Conservation (phyloP, 495 filamentous ascomycete genomes). For the Tuber indicum region DNA sequence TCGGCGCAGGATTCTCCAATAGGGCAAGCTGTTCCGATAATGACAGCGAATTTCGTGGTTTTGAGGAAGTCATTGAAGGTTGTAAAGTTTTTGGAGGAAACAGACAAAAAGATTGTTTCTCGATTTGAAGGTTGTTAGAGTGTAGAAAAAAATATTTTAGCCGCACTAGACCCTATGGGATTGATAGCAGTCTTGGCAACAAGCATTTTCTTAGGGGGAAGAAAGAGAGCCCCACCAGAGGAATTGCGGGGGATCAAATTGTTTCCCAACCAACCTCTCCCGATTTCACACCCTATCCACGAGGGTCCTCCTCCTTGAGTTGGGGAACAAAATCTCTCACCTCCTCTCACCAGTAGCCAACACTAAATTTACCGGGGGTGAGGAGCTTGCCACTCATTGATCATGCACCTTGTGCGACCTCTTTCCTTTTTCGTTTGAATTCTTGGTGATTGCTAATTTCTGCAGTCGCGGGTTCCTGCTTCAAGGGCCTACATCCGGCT, state of each 20-base stretch:
- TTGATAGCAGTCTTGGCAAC: conserved; percentile 4
- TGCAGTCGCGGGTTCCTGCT: conserved; percentile 18
- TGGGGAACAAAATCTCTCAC: background rate
- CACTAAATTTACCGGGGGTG: background rate
- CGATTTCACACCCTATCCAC: background rate
- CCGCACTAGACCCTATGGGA: conserved; percentile 19
- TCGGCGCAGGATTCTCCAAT: conserved; percentile 56
- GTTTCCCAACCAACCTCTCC: background rate
- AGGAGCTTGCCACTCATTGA: background rate
- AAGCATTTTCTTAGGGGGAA: background rate
- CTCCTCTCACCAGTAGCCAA: background rate
- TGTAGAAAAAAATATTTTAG: conserved; percentile 21
- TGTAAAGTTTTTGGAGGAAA: conserved; percentile 1
- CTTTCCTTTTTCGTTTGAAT: background rate
- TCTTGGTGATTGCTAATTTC: background rate
- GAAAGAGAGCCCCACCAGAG: background rate
- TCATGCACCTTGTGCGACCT: background rate
- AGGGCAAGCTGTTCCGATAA: conserved; percentile 61
- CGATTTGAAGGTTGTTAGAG: background rate
- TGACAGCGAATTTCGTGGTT: conserved; percentile 42
- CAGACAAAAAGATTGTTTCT: conserved; percentile 17
- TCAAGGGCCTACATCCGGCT: conserved; percentile 18
- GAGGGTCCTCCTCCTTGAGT: background rate
- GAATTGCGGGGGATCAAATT: background rate
- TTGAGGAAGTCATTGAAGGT: conserved; percentile 33